phyloP scores from a whole-genome alignment of 306 rosid species.

The Cucumis hystrix region DNA sequence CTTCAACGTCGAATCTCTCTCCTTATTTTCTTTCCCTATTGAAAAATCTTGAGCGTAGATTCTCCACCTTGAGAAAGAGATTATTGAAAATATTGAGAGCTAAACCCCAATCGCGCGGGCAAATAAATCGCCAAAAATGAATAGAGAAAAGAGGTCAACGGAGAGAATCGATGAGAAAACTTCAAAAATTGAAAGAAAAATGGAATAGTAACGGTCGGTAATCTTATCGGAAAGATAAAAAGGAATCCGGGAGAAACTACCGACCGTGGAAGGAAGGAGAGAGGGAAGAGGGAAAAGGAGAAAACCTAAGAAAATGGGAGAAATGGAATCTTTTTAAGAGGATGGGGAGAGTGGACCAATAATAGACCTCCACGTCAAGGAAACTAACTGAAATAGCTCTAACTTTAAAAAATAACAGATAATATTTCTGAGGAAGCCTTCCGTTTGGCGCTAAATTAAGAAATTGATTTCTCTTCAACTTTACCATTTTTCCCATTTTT shows the following conservation, averaged over 20 bases:
- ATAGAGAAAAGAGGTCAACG: neutral
- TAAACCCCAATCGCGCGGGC: neutral
- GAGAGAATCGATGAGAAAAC: neutral
- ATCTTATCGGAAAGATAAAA: conserved; percentile 3
- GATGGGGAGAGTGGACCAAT: conserved; percentile 5
- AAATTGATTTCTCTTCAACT: neutral
- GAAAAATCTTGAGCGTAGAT: neutral
- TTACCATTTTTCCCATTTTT: neutral
- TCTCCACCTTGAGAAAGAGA: neutral
- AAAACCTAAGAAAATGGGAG: neutral
- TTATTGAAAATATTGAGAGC: neutral
- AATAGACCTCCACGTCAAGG: neutral
- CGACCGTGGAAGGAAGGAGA: conserved; percentile 4
- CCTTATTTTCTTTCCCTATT: neutral
- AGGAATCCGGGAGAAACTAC: conserved; percentile 5
- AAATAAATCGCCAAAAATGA: neutral
- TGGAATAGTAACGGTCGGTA: neutral
- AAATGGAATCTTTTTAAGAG: neutral
- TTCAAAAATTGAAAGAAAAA: neutral
- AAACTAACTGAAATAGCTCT: neutral
- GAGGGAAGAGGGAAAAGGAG: neutral
- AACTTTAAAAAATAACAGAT: neutral
- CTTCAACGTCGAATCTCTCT: neutral
- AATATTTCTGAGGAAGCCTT: neutral
- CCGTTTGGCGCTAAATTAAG: conserved; percentile 2